These are phyloP conservation scores for Micromonas commoda DNA, from an alignment of 139 green algal species.

Conservation along the genomic window DNA sequence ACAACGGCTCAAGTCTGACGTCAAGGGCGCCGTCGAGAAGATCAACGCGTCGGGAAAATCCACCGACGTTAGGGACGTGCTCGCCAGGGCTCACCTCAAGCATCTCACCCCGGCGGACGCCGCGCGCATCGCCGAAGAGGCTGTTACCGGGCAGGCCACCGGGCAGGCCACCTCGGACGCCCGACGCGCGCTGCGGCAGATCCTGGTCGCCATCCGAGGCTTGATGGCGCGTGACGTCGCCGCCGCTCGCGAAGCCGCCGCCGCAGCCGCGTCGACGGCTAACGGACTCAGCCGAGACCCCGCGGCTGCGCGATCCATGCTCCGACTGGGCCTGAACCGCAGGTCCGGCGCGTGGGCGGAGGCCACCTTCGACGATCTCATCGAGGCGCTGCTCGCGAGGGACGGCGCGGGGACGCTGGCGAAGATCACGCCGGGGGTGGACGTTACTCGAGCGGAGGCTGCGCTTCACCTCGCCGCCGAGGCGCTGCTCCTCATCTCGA, in stretches of 20 bases:
- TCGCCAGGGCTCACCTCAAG: neutral
- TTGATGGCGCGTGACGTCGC: neutral
- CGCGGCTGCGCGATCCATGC: neutral
- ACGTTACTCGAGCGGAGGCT: neutral
- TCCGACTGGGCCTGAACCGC: constrained; percentile 8
- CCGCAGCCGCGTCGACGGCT: neutral
- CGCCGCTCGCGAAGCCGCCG: constrained; percentile 2
- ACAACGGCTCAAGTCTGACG: neutral
- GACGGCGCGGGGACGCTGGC: neutral
- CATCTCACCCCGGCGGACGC: neutral
- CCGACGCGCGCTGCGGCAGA: neutral
- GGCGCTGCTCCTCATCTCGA: neutral
- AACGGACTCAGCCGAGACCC: constrained; percentile 5
- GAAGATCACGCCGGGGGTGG: constrained; percentile 1
- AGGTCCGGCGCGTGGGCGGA: constrained; percentile 14
- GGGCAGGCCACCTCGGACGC: neutral
- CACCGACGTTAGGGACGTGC: neutral
- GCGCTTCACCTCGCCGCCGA: constrained; percentile 17
- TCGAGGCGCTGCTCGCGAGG: neutral
- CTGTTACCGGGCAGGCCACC: neutral
- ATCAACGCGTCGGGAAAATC: neutral
- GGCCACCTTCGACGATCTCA: constrained; percentile 11
- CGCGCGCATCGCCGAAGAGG: neutral
- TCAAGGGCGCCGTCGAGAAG: neutral
- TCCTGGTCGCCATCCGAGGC: neutral